Percentiles rank a stretch among this genome's conserved stretches.
phyloP scores from a whole-genome alignment of 2,329 filamentous ascomycete genomes.

The Monosporascus ibericus region DNA sequence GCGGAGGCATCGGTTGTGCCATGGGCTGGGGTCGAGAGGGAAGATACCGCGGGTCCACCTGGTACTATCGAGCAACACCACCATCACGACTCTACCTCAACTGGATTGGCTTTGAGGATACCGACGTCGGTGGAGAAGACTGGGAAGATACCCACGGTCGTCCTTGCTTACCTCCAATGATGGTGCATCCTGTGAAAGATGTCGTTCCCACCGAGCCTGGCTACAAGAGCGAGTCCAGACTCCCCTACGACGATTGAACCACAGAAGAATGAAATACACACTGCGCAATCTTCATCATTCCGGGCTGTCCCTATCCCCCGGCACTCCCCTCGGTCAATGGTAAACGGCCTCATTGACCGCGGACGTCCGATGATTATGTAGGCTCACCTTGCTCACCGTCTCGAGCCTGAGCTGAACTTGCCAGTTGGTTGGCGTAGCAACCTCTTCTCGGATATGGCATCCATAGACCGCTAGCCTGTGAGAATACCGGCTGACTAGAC shows the following conservation, averaged over 20 bases:
- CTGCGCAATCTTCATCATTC: too few relatives aligned
- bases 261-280: too few relatives aligned
- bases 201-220: conserved; percentile 44
- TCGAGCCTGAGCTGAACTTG: too few relatives aligned
- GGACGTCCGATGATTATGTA: too few relatives aligned
- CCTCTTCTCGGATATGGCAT: too few relatives aligned
- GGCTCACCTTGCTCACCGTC: too few relatives aligned
- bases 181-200: conserved; percentile 56
- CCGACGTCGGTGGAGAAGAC: conserved; percentile 43
- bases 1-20: conserved; percentile 48
- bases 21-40: conserved; percentile 55
- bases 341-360: too few relatives aligned
- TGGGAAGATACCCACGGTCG: conserved; percentile 53
- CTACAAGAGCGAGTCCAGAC: conserved; percentile 32
- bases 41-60: conserved; percentile 52
- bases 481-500: too few relatives aligned
- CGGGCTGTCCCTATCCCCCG: too few relatives aligned
- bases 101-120: conserved; percentile 56
- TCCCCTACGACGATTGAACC: conserved; percentile 25
- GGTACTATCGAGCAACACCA: conserved; percentile 54
- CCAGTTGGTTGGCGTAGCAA: too few relatives aligned
- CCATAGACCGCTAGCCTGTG: too few relatives aligned
- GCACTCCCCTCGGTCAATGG: too few relatives aligned
- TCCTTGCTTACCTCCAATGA: conserved; percentile 51
- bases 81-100: conserved; percentile 57